Percentiles rank a stretch among this genome's conserved stretches.
Evolutionary conservation across 176 grass and related monocot species (phyloP).

Genomic region (Hsuehochloa calcarea): DNA sequence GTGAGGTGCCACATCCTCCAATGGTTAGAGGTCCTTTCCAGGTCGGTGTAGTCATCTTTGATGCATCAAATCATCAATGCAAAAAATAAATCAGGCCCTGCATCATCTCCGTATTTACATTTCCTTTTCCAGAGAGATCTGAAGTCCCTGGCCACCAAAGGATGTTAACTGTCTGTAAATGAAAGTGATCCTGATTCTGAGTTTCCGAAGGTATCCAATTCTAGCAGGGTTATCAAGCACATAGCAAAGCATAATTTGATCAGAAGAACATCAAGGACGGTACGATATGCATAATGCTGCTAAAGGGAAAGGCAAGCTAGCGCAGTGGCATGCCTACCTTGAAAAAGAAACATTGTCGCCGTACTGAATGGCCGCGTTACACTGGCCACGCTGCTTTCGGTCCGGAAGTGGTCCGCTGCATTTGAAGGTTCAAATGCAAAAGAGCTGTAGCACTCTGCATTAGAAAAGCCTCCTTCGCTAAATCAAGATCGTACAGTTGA

Average conservation of each 20-base stretch:
- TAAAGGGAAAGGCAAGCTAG: conserved; percentile 21
- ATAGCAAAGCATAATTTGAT: not conserved
- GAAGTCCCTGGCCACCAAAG: not conserved
- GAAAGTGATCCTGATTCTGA: conserved; percentile 15
- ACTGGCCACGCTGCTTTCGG: conserved; percentile 12
- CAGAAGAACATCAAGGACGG: not conserved
- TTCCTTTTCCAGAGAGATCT: conserved; percentile 20
- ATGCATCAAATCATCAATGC: not conserved
- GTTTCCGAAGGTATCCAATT: conserved; percentile 7
- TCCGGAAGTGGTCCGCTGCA: not conserved
- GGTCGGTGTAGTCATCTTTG: conserved; percentile 11
- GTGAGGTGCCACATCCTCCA: conserved; percentile 28
- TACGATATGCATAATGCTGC: conserved; percentile 16
- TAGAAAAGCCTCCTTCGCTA: too few species aligned
- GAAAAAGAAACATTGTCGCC: not conserved
- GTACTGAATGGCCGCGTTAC: conserved; percentile 17
- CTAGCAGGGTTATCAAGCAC: not conserved
- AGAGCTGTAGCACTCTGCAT: too few species aligned
- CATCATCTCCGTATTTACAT: conserved; percentile 2
- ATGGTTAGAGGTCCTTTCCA: conserved; percentile 21
- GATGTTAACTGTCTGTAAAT: not conserved
- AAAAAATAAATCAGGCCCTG: not conserved
- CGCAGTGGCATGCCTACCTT: conserved; percentile 33
- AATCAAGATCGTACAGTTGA: too few species aligned
- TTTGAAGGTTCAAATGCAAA: too few species aligned